Evolutionary conservation across 805 yeast genomes (phyloP).

Genomic region (Myxozyma udenii): DNA sequence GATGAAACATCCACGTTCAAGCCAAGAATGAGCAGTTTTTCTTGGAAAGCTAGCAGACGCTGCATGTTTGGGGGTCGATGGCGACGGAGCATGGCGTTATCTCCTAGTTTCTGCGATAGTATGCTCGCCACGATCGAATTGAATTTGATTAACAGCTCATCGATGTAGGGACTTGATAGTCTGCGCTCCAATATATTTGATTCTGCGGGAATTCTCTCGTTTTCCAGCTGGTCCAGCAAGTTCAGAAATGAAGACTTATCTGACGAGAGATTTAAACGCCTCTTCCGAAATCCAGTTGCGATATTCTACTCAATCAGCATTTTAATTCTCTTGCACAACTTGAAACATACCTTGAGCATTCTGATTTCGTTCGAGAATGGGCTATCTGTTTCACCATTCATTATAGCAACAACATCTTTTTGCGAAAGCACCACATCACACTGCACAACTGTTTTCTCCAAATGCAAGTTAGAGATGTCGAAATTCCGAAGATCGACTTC

Average conservation of each 20-base stretch:
- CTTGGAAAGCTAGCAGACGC: conserved; percentile 73
- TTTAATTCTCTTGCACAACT: too few relatives aligned
- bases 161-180: conserved; percentile 55
- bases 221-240: conserved; percentile 76
- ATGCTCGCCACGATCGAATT: conserved; percentile 83
- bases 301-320: conserved; percentile 43
- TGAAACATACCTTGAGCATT: not conserved
- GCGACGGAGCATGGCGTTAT: conserved; percentile 77
- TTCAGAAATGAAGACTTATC: conserved; percentile 52
- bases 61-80: conserved; percentile 80
- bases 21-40: conserved; percentile 55
- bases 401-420: conserved; percentile 52
- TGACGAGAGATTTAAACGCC: conserved; percentile 53
- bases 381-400: too few relatives aligned
- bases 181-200: conserved; percentile 68
- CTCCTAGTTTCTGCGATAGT: conserved; percentile 72
- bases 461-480: conserved; percentile 70
- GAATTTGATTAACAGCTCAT: conserved; percentile 76
- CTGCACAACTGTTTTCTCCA: conserved; percentile 65
- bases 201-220: conserved; percentile 69
- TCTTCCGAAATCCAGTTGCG: conserved; percentile 66
- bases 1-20: conserved; percentile 69
- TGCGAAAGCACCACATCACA: not conserved
- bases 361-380: not conserved
- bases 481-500: conserved; percentile 70